Conservation (phyloP, 805 yeast genomes). For the Candida xiaguanensis region DNA sequence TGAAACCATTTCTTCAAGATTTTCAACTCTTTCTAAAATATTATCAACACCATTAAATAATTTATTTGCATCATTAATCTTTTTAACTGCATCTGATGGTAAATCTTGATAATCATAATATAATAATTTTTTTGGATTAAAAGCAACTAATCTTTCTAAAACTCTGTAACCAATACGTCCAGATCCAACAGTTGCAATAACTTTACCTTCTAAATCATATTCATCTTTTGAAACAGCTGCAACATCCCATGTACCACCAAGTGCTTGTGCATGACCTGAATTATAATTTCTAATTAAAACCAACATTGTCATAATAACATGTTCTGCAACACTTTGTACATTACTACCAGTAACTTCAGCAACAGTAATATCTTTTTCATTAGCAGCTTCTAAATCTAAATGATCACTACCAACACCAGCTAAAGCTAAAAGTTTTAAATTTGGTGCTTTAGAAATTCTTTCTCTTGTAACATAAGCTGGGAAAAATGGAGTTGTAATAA, state of each 20-base stretch:
- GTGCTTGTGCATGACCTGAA: slow-evolving; percentile 71
- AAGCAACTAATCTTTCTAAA: slow-evolving; percentile 65
- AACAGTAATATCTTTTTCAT: slow-evolving; percentile 60
- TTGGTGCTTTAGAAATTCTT: slow-evolving; percentile 66
- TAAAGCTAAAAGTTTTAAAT: slow-evolving; percentile 64
- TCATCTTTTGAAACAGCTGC: slow-evolving; percentile 72
- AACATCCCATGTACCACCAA: slow-evolving; percentile 66
- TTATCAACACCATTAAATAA: slow-evolving; percentile 47
- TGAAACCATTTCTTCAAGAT: slow-evolving; percentile 60
- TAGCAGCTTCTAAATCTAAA: slow-evolving; percentile 67
- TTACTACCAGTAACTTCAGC: slow-evolving; percentile 82
- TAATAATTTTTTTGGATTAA: slow-evolving; percentile 68
- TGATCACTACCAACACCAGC: slow-evolving; percentile 89
- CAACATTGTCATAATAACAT: slow-evolving; percentile 70
- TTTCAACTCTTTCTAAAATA: slow-evolving; percentile 56
- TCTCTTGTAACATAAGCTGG: slow-evolving; percentile 72
- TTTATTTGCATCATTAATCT: slow-evolving; percentile 33
- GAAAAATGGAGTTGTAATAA: slow-evolving; percentile 80
- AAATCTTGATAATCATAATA: slow-evolving; percentile 75
- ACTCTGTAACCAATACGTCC: slow-evolving; percentile 81
- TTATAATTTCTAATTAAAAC: slow-evolving; percentile 71
- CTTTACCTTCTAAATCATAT: slow-evolving; percentile 73
- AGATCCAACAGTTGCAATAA: slow-evolving; percentile 75
- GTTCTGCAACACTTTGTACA: slow-evolving; percentile 79
- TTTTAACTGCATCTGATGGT: slow-evolving; percentile 46